A percentile compares a stretch with the other conserved stretches of the same genome.
Evolutionary conservation across 768 basidiomycete species (phyloP).

Genomic region (Termitomyces sp.): DNA sequence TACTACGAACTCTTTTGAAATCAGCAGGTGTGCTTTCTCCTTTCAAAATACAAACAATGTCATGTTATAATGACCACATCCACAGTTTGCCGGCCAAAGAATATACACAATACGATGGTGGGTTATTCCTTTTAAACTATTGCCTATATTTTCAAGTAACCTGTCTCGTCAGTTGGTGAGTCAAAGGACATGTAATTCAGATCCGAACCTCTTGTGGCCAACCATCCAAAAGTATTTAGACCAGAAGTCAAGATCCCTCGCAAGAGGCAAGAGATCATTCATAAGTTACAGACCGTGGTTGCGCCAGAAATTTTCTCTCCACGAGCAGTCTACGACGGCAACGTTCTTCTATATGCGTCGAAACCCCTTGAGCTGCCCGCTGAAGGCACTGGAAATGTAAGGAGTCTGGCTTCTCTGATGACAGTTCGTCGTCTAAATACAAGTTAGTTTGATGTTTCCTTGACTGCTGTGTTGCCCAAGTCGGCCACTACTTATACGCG

Average conservation of each 20-base stretch:
- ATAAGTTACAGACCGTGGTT: constrained; percentile 31
- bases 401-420: neutral
- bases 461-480: constrained; percentile 11
- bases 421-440: neutral
- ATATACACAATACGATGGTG: constrained; percentile 26
- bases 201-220: neutral
- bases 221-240: constrained; percentile 10
- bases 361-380: constrained; percentile 19
- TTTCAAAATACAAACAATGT: neutral
- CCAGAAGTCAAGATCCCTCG: constrained; percentile 18
- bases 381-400: constrained; percentile 23
- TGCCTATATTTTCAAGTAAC: neutral
- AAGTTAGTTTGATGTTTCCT: constrained; percentile 28
- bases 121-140: neutral
- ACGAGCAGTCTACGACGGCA: constrained; percentile 41
- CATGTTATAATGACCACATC: neutral
- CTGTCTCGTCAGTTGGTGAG: constrained; percentile 1
- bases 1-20: constrained; percentile 23
- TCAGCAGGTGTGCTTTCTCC: constrained; percentile 16
- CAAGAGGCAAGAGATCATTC: constrained; percentile 26
- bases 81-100: constrained; percentile 20
- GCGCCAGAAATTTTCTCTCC: constrained; percentile 33
- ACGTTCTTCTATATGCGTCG: constrained; percentile 34
- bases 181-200: neutral
- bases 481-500: constrained; percentile 10